Percentiles rank a stretch among this genome's conserved stretches.
Evolutionary conservation across 202 grass and related monocot species (phyloP).

Genomic region (Bolboschoenoplectus hybrid): DNA sequence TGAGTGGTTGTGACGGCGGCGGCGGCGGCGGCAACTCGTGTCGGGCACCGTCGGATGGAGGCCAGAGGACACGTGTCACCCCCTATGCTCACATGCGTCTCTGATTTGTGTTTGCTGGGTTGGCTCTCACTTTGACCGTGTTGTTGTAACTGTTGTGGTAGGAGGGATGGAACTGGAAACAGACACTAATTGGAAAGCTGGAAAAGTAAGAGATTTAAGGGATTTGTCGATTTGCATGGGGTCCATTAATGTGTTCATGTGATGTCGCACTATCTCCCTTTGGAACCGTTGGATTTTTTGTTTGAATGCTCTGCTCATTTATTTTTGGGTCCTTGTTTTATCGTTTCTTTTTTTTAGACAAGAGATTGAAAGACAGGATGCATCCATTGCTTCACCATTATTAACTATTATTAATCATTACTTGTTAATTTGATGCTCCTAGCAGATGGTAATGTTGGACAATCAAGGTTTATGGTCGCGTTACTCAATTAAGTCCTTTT

Average conservation of each 20-base stretch:
- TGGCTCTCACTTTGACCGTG: neutral
- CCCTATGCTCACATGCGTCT: constrained; percentile 49
- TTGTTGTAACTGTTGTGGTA: constrained; percentile 2
- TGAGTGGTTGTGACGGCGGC: constrained; percentile 41
- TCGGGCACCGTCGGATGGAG: constrained; percentile 53
- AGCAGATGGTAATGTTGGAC: neutral
- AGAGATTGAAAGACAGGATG: neutral
- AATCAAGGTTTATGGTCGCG: neutral
- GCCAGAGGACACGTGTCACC: constrained; percentile 50
- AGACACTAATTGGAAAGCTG: constrained; percentile 6
- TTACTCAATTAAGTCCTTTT: neutral
- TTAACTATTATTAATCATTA: neutral
- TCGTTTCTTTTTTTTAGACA: neutral
- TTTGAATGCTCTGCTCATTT: constrained; percentile 16
- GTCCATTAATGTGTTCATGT: neutral
- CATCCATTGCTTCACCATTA: neutral
- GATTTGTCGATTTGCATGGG: constrained; percentile 32
- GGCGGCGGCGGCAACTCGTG: constrained; percentile 6
- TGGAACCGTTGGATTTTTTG: constrained; percentile 30
- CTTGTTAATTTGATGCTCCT: neutral
- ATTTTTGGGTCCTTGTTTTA: neutral
- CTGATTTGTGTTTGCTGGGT: constrained; percentile 37
- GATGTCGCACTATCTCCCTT: constrained; percentile 2
- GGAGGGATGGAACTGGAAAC: neutral
- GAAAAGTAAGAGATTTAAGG: neutral